Evolutionary conservation across 306 rosid species (phyloP).

Genomic region (Acmispon strigosus): DNA sequence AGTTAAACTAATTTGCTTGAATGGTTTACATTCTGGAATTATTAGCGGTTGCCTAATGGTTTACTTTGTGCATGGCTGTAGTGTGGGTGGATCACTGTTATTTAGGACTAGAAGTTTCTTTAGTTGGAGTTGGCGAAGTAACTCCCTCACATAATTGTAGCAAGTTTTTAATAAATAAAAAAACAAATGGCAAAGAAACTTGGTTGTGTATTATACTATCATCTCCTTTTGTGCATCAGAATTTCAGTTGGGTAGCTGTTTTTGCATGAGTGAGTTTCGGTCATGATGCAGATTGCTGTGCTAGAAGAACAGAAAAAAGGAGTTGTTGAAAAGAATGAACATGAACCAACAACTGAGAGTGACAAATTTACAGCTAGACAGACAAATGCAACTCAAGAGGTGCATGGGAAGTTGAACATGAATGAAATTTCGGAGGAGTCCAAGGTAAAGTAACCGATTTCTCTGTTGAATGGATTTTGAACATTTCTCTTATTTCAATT

Average conservation of each 20-base stretch:
- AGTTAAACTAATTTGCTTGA: too few relatives aligned
- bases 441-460: constrained; percentile 28
- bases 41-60: too few relatives aligned
- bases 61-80: too few relatives aligned
- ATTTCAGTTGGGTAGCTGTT: neutral
- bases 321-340: constrained; percentile 35
- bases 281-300: constrained; percentile 58
- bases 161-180: neutral
- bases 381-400: constrained; percentile 21
- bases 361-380: constrained; percentile 22
- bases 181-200: neutral
- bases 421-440: constrained; percentile 43
- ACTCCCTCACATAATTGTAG: neutral
- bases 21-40: too few relatives aligned
- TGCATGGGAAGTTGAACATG: constrained; percentile 28
- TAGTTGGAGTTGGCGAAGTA: neutral
- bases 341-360: constrained; percentile 23
- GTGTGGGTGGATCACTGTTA: neutral
- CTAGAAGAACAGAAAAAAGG: constrained; percentile 68
- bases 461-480: constrained; percentile 6
- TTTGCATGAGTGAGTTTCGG: constrained; percentile 3
- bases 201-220: neutral
- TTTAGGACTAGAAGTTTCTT: neutral
- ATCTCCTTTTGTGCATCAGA: neutral
- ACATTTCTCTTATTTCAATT: neutral